Base-by-base conservation (phyloP, 257 asterid species). In the Gentiana dahurica region DNA sequence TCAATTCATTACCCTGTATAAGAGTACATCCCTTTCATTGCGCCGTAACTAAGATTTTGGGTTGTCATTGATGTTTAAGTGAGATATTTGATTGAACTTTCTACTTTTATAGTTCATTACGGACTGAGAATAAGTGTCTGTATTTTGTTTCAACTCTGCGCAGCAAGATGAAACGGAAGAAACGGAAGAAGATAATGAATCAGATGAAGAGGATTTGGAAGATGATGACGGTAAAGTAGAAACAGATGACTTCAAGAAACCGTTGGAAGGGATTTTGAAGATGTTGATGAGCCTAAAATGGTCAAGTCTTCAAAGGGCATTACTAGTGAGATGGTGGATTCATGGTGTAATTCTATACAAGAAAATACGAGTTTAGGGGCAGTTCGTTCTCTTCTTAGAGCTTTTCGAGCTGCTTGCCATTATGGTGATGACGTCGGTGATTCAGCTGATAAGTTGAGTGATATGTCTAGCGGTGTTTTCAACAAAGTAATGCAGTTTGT, bases 391-490 rank as follows among this genome's bases (percentile, higher is more conserved):
- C 82, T 92, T 49, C 60, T 81, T 76, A 83, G 80, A 68, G 99
- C 94, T 61, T 92, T 75, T 65, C 83, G 94, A 43, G 64, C 79
- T 70, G 97, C 97, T 66, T 88, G 97, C 61, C 95, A 88, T 69
- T 92, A 83, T 64, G 97, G 95, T 7, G 99, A 92, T 70, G 99
- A 92, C 45, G 67, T 58, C 69, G 81, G 75, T 65, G 94, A 92
- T 63, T 64, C 85, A 9, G 55, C 74, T 1, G 63, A 76, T 37
- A 81, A 77, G 72, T 80, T 81, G 61, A 79, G 81, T 61, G 75
- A 74, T 49, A 85, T 92, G 99, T 85, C 99, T 32, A 83, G 97
- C 66, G 38, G 69, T 36, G 95, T 92, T 67, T 92, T 92, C 72
- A 83, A 92, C 68, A 85, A 85, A 69, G 79, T 92, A 61, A 92